A percentile compares a stretch with the other conserved stretches of the same genome.
phyloP scores from a whole-genome alignment of 1,284 basidiomycete species.

The Malassezia equina region DNA sequence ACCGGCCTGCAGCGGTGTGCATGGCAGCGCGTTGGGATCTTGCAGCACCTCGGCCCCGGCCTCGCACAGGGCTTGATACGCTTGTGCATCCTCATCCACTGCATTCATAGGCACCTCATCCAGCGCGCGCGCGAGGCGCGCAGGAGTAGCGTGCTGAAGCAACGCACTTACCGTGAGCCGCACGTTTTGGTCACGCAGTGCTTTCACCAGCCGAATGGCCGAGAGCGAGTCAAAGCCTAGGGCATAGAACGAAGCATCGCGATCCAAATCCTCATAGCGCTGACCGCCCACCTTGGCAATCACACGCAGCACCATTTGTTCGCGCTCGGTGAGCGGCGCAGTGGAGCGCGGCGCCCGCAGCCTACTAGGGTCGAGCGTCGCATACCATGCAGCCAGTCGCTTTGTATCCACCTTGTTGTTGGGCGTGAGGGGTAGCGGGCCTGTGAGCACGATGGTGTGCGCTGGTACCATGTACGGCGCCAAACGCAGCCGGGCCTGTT shows the following conservation, averaged over 20 bases:
- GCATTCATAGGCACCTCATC: background rate
- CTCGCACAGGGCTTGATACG: background rate
- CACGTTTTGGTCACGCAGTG: constrained; percentile 9
- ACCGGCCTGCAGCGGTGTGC: constrained; percentile 42
- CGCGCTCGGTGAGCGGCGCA: constrained; percentile 5
- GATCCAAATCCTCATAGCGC: background rate
- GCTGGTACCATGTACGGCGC: constrained; percentile 41
- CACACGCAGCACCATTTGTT: constrained; percentile 17
- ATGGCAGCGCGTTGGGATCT: constrained; percentile 20
- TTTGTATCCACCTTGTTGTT: constrained; percentile 43
- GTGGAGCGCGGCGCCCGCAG: background rate
- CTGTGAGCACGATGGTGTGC: constrained; percentile 25
- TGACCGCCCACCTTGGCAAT: constrained; percentile 21
- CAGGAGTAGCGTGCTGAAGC: constrained; percentile 12
- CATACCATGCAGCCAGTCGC: constrained; percentile 22
- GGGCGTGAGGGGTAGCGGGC: constrained; percentile 34
- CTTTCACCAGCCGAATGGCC: constrained; percentile 28
- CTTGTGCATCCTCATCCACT: background rate
- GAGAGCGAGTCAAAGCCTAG: constrained; percentile 44
- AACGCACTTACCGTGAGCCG: constrained; percentile 24
- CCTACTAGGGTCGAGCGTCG: constrained; percentile 10
- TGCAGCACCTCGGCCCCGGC: background rate
- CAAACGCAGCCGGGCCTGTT: constrained; percentile 23
- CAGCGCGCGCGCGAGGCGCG: background rate
- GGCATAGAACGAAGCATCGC: constrained; percentile 26